Base-by-base conservation (phyloP, 345 rosid species). In the Excoecaria agallocha region DNA sequence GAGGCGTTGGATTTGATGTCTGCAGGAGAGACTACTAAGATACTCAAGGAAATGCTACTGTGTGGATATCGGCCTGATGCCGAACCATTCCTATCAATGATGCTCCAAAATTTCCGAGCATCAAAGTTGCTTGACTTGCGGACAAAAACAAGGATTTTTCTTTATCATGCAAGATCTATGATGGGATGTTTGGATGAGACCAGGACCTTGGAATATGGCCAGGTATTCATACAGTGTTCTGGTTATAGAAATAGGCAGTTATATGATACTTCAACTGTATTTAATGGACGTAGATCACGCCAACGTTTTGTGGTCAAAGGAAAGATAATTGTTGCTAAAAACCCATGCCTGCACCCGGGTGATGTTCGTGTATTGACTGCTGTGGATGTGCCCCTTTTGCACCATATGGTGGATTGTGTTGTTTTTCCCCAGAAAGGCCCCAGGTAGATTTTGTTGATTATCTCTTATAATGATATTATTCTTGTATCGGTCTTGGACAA, bases 101-200 rank as follows among this genome's bases (percentile, higher is more conserved):
- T 94, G 92, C 87, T 94, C 77, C 93, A 83, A 79, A 90, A 86
- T 8, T 88, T 94, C 78, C 87, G 92, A 38, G 94, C 89, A 1
- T 84, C 93, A 3, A 94, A 88, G 85, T 77, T 92, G 82, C 77
- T 85, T 59, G 92, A 90, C 10, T 66, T 94, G 63, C 83, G 89
- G 75, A 94, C 84, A 1, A 94, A 83, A 78, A 66, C 96, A 45
- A 82, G 93, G 76, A 85, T 94, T 37, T 88, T 82, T 67, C 16
- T 92, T 60, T 79, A 82, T 30, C 38, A 82, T 62, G 98, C 86
- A 84, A 87, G 97, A 81, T 68, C 83, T 50, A 89, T 94, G 97
- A 92, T 94, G 96, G 98, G 98, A 65, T 90, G 96, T 69, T 68
- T 94, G 8, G 98, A 94, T 69, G 98, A 94, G 83, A 90, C 91